Evolutionary conservation across 2,329 filamentous ascomycete genomes (phyloP).

Genomic region (Hortaea werneckii): DNA sequence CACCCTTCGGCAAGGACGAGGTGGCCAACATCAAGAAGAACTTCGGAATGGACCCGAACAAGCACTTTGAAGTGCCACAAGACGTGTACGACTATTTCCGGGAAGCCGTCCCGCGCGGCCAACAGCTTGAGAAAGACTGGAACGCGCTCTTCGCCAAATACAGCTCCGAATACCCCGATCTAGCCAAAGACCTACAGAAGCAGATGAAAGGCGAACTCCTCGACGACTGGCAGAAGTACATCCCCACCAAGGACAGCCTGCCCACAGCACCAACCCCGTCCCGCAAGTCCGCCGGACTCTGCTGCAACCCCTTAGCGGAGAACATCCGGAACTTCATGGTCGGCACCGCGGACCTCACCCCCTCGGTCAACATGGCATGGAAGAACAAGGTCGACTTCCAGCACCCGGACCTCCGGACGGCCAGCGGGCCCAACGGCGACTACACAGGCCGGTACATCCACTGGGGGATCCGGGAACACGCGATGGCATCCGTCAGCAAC

Average conservation of each 20-base stretch:
- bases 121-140: constrained; percentile 41
- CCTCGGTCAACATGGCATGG: constrained; percentile 29
- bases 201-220: constrained; percentile 40
- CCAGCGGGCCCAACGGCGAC: constrained; percentile 44
- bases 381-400: constrained; percentile 44
- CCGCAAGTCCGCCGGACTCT: constrained; percentile 39
- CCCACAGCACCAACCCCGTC: constrained; percentile 40
- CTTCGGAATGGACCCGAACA: constrained; percentile 39
- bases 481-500: constrained; percentile 46
- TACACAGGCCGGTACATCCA: constrained; percentile 43
- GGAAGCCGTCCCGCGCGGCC: constrained; percentile 37
- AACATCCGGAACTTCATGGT: constrained; percentile 26
- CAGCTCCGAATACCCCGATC: constrained; percentile 37
- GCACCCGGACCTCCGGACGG: constrained; percentile 23
- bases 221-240: constrained; percentile 39
- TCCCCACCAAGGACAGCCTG: constrained; percentile 38
- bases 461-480: constrained; percentile 52
- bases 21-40: constrained; percentile 46
- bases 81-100: constrained; percentile 44
- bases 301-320: constrained; percentile 28
- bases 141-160: constrained; percentile 36
- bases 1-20: constrained; percentile 45
- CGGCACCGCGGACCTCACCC: constrained; percentile 28
- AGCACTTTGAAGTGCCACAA: constrained; percentile 30
- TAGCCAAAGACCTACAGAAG: constrained; percentile 39